Evolutionary conservation across 371 early-diverging fungal genomes (phyloP).

Genomic region (Gilbertella persicaria): DNA sequence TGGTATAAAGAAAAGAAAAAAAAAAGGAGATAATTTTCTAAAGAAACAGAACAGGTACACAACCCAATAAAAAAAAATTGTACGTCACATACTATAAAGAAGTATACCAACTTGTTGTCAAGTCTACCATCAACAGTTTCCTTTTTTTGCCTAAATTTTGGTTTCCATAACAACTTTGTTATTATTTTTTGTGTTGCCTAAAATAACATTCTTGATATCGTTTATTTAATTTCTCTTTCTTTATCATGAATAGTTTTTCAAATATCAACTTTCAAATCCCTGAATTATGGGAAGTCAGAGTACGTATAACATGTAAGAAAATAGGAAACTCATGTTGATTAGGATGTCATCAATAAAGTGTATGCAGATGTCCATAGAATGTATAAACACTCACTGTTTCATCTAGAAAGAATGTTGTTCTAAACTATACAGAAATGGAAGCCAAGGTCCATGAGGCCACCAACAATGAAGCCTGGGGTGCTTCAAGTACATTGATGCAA

Average conservation of each 20-base stretch:
- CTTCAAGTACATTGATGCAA: conserved; percentile 87
- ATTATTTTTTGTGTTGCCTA: too few relatives aligned
- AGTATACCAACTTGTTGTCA: too few relatives aligned
- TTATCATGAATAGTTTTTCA: conserved; percentile 18
- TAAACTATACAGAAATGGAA: conserved; percentile 88
- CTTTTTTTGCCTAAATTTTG: too few relatives aligned
- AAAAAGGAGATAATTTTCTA: too few relatives aligned
- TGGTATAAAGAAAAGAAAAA: too few relatives aligned
- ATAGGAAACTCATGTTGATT: neutral
- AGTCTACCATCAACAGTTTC: too few relatives aligned
- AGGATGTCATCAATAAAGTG: conserved; percentile 73
- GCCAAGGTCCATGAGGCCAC: conserved; percentile 88
- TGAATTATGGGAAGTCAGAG: conserved; percentile 58
- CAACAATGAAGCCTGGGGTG: conserved; percentile 89
- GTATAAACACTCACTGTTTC: conserved; percentile 20
- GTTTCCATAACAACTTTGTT: too few relatives aligned
- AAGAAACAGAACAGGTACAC: too few relatives aligned
- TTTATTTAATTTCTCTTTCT: neutral
- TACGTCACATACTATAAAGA: too few relatives aligned
- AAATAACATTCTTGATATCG: too few relatives aligned
- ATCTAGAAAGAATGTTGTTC: conserved; percentile 67
- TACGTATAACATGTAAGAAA: conserved; percentile 12
- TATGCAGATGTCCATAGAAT: too few relatives aligned
- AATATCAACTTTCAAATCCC: conserved; percentile 43
- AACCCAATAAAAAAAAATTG: too few relatives aligned